Evolutionary conservation across 306 rosid species (phyloP).

Genomic region (Lathyrus tuberosus): DNA sequence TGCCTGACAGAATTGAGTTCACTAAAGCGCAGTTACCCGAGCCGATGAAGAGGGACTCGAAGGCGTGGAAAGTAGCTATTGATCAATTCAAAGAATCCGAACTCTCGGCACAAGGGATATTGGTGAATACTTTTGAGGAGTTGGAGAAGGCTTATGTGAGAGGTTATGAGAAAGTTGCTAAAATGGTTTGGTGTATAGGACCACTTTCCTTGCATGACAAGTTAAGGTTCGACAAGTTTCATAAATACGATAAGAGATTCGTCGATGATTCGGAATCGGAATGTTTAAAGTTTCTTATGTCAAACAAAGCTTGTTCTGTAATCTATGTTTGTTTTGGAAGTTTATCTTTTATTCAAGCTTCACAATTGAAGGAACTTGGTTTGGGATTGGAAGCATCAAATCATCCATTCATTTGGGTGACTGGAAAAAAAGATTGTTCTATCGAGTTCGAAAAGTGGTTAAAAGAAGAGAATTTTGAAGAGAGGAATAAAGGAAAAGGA

Average conservation of each 20-base stretch:
- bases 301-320: slow-evolving; percentile 56
- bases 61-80: slow-evolving; percentile 40
- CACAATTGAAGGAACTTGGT: slow-evolving; percentile 59
- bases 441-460: slow-evolving; percentile 64
- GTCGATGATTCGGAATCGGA: slow-evolving; percentile 25
- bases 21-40: slow-evolving; percentile 71
- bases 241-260: slow-evolving; percentile 45
- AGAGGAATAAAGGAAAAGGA: slow-evolving; percentile 58
- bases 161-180: slow-evolving; percentile 43
- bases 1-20: slow-evolving; percentile 52
- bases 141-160: slow-evolving; percentile 45
- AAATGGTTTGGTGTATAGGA: slow-evolving; percentile 69
- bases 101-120: slow-evolving; percentile 50
- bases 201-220: slow-evolving; percentile 61
- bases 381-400: slow-evolving; percentile 66
- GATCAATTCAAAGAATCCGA: slow-evolving; percentile 55
- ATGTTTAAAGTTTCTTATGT: slow-evolving; percentile 54
- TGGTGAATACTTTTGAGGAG: slow-evolving; percentile 63
- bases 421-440: slow-evolving; percentile 43
- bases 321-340: slow-evolving; percentile 72
- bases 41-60: slow-evolving; percentile 29
- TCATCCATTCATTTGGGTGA: slow-evolving; percentile 71
- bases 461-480: slow-evolving; percentile 46
- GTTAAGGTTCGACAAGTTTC: slow-evolving; percentile 40
- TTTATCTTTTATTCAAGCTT: slow-evolving; percentile 42